Evolutionary conservation across 106 monocot genomes (phyloP), one percentile per base, ranked within the genome.

Genomic region (Apostasia ramifera): DNA sequence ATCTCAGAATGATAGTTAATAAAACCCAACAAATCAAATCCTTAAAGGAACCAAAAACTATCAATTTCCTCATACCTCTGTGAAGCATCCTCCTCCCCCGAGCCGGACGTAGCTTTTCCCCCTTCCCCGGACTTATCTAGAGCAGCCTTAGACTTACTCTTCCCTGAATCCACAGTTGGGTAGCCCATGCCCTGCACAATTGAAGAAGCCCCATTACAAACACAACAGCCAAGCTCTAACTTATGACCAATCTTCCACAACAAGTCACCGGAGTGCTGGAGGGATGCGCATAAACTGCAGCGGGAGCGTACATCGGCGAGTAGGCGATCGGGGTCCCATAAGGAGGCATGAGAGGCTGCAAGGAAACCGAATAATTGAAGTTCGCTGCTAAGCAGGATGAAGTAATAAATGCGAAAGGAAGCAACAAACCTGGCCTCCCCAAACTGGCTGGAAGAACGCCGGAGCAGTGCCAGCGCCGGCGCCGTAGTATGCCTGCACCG

Each of bases 271-370:
- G 38, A 3, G 74, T 44, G 38, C 62, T n/a, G 8, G 73, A 47
- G 4, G 79, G 79, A 41, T 79, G 79, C 1, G 74, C 70, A 55
- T 80, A 80, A 5, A 70, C 65, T n/a, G 68, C 62, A 47, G 47
- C 66, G 3, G 73, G 79, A 56, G 56, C 37, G 58, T 76, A 81
- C 67, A 81, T 66, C 4, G 81, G 67, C 7, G 81, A 71, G 67
- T 66, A 81, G 39, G 78, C 67, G n/a, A 81, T 76, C 12, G 81
- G 71, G 8, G 81, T 71, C 38, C 66, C 81, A 50, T 81, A 81
- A 14, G 81, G 69, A 53, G 75, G 38, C 40, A 81, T 67, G 59
- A 81, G 49, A 11, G 64, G 81, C 81, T 72, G 68, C 38, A 45
- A 58, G 47, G 3, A 40, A 26, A 71, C 6, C 40, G 2, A 67